Conservation (phyloP, 441 rosid genomes). For the Gossypium lobatum region DNA sequence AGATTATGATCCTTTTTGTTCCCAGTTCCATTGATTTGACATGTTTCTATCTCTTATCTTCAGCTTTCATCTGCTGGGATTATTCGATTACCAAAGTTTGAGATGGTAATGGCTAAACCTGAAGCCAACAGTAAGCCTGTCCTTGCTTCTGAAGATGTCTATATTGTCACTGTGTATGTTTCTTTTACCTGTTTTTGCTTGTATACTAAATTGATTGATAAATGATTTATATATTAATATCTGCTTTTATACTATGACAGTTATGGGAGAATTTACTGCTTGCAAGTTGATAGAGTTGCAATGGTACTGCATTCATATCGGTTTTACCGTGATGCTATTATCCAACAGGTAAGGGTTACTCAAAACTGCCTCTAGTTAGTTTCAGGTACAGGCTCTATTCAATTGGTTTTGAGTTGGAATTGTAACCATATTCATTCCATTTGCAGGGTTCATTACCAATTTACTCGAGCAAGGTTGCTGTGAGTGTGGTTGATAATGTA, state of each 20-base stretch:
- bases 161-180: slow-evolving; percentile 81
- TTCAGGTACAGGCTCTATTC: not conserved
- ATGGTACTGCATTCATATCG: slow-evolving; percentile 87
- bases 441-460: slow-evolving; percentile 92
- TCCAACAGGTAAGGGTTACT: slow-evolving; percentile 60
- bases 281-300: slow-evolving; percentile 95
- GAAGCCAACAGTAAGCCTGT: slow-evolving; percentile 87
- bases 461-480: slow-evolving; percentile 80
- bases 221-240: slow-evolving; percentile 11
- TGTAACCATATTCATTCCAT: slow-evolving; percentile 1
- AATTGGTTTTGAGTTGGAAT: slow-evolving; percentile 5
- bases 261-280: slow-evolving; percentile 96
- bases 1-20: not conserved
- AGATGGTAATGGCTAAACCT: slow-evolving; percentile 85
- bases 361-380: not conserved
- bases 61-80: slow-evolving; percentile 95
- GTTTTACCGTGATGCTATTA: slow-evolving; percentile 94
- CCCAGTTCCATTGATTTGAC: slow-evolving; percentile 14
- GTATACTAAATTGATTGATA: slow-evolving; percentile 1
- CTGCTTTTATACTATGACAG: slow-evolving; percentile 36
- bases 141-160: slow-evolving; percentile 78
- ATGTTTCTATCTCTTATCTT: slow-evolving; percentile 28
- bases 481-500: slow-evolving; percentile 86
- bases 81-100: slow-evolving; percentile 87
- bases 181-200: slow-evolving; percentile 17